A percentile compares a stretch with the other conserved stretches of the same genome.
Evolutionary conservation across 164 flowering plant species (phyloP).

Genomic region (Magnolia sinica): DNA sequence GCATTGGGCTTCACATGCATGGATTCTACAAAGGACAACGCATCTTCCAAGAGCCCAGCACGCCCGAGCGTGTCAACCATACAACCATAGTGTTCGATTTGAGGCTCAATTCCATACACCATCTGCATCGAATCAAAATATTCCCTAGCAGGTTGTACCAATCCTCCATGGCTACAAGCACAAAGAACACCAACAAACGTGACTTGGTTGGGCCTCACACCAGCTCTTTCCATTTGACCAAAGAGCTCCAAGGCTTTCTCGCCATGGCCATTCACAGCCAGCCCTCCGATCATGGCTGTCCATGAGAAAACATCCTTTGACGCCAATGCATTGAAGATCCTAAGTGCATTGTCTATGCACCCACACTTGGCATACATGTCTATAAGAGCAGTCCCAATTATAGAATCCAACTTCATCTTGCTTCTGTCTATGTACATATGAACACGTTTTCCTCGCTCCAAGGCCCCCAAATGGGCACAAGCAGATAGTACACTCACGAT

Average conservation of each 20-base stretch:
- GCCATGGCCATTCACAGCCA: conserved; percentile 14
- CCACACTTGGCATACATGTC: conserved; percentile 73
- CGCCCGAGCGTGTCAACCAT: conserved; percentile 18
- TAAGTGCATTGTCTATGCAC: conserved; percentile 25
- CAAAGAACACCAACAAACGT: conserved; percentile 15
- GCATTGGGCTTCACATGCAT: conserved; percentile 13
- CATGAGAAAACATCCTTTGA: conserved; percentile 13
- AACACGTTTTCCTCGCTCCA: conserved; percentile 11
- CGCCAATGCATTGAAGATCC: conserved; percentile 1
- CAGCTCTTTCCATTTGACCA: conserved; percentile 9
- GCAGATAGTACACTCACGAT: conserved; percentile 18
- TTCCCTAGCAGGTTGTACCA: conserved; percentile 7
- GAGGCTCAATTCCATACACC: conserved; percentile 9
- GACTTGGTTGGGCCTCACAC: conserved; percentile 15
- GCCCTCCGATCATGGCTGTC: conserved; percentile 16
- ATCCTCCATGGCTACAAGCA: conserved; percentile 17
- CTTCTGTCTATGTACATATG: conserved; percentile 11
- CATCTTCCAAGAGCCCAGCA: conserved; percentile 13
- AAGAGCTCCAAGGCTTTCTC: conserved; percentile 16
- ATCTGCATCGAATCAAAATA: conserved; percentile 11
- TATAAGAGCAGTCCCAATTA: conserved; percentile 43
- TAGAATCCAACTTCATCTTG: conserved; percentile 12
- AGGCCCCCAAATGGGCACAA: conserved; percentile 12
- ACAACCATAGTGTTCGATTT: conserved; percentile 19
- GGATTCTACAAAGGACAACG: conserved; percentile 5